Evolutionary conservation across 2,329 filamentous ascomycete genomes (phyloP).

Genomic region (Claviceps fusiformis): DNA sequence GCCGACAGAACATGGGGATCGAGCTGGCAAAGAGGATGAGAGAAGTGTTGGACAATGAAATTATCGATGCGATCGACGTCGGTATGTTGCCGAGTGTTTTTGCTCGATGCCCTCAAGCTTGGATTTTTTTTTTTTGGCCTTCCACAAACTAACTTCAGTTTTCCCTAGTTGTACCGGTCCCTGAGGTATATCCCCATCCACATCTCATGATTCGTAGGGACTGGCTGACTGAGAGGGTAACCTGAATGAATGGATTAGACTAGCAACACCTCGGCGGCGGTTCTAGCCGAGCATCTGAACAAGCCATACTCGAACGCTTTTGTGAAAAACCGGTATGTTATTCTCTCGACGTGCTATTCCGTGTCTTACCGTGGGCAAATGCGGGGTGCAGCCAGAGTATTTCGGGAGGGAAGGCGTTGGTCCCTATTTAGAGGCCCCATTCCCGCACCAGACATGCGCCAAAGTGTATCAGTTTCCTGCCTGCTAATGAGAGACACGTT

Average conservation of each 20-base stretch:
- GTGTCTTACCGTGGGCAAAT: not conserved
- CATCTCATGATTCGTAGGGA: not conserved
- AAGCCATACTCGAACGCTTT: conserved; percentile 73
- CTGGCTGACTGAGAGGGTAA: not conserved
- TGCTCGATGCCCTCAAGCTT: conserved; percentile 9
- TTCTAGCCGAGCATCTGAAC: conserved; percentile 58
- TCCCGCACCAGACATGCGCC: not conserved
- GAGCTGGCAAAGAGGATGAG: conserved; percentile 64
- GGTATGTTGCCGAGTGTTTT: conserved; percentile 6
- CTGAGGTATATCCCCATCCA: conserved; percentile 18
- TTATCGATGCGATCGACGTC: conserved; percentile 63
- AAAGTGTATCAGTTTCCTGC: not conserved
- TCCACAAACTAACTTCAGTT: not conserved
- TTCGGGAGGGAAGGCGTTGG: not conserved
- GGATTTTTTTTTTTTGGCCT: not conserved
- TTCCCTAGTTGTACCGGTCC: conserved; percentile 55
- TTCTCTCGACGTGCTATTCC: conserved; percentile 52
- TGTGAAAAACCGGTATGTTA: conserved; percentile 57
- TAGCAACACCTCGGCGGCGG: conserved; percentile 65
- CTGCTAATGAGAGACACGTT: not conserved
- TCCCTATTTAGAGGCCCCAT: too few species aligned
- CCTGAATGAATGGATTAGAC: conserved; percentile 28
- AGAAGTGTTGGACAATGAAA: conserved; percentile 51
- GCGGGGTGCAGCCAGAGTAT: not conserved
- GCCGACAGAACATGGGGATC: conserved; percentile 74